Base-by-base conservation (phyloP, 306 rosid species). In the Dryas octopetala region DNA sequence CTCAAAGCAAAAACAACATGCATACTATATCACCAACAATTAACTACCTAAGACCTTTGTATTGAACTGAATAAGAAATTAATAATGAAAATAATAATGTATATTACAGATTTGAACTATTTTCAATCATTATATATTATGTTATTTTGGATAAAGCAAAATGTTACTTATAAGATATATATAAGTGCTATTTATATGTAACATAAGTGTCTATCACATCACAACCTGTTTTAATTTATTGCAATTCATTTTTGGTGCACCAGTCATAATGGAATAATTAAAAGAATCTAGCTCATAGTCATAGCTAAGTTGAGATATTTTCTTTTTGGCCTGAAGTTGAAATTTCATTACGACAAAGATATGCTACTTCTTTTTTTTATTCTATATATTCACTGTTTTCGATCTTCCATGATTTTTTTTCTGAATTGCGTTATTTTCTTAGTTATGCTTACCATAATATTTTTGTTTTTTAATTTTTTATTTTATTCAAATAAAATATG, bases 111-210 rank as follows among this genome's bases (percentile, higher is more conserved):
- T 32, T 32, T 32, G 38, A 32, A 32, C 38, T 32, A 32, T 32
- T 32, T 32, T 32, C 38, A 32, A 32, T 32, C 38, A 32, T 57
- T 57, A 19, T 58, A 41, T 9, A 32, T 57, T 57, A 19, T 58
- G 63, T 9, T 58, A 58, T 59, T 14, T 52, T 69, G 74, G 74
- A 9, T 40, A 41, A 53, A 54, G 64, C 51, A 40, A 51, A 54
- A 53, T 41, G 50, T 55, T n/a, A 40, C 14, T 15, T 23, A 26
- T 26, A 2, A 6, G 6, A 4, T 12, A 26, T 59, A 38, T 32
- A 7, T 59, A 1, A 38, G 64, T 59, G 64, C 43, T 59, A 12
- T 15, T 2, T 13, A 6, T 12, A 15, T 40, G n/a, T 63, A 15
- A 5, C 1, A 40, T 12, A 52, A 4, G 68, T 15, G 28, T 41